Conservation (phyloP, 129 eudicot species). For the Helianthus annuus region DNA sequence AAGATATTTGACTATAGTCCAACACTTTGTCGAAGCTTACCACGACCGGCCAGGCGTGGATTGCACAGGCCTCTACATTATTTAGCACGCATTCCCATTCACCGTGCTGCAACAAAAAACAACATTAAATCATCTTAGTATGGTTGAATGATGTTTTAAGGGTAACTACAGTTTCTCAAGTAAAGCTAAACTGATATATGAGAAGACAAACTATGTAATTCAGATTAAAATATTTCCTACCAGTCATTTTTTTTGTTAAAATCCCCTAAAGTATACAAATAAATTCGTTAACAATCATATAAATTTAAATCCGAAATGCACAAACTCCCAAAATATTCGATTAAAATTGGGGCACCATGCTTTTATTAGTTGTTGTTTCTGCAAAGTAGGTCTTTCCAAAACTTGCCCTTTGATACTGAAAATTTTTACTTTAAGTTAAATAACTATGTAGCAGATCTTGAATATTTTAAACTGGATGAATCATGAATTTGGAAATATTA, state of each 20-base stretch:
- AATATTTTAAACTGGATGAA: too few relatives aligned
- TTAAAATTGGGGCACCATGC: too few relatives aligned
- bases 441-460: too few relatives aligned
- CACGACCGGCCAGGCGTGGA: conserved; percentile 78
- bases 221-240: conserved; percentile 6
- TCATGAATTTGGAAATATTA: too few relatives aligned
- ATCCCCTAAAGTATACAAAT: conserved; percentile 1
- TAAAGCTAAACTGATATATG: conserved; percentile 1
- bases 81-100: conserved; percentile 75
- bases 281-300: not conserved
- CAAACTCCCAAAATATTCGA: not conserved
- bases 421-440: too few relatives aligned
- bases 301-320: not conserved
- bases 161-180: conserved; percentile 5
- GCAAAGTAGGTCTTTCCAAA: too few relatives aligned
- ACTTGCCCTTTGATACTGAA: too few relatives aligned
- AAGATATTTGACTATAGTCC: conserved; percentile 9
- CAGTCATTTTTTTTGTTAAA: not conserved
- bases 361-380: too few relatives aligned
- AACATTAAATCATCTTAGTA: conserved; percentile 16
- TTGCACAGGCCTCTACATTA: conserved; percentile 86
- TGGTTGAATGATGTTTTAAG: not conserved
- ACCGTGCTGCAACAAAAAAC: conserved; percentile 79
- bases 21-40: conserved; percentile 40
- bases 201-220: conserved; percentile 12